phyloP scores from a whole-genome alignment of 208 protist genomes.

The Trichomonas vaginalis region DNA sequence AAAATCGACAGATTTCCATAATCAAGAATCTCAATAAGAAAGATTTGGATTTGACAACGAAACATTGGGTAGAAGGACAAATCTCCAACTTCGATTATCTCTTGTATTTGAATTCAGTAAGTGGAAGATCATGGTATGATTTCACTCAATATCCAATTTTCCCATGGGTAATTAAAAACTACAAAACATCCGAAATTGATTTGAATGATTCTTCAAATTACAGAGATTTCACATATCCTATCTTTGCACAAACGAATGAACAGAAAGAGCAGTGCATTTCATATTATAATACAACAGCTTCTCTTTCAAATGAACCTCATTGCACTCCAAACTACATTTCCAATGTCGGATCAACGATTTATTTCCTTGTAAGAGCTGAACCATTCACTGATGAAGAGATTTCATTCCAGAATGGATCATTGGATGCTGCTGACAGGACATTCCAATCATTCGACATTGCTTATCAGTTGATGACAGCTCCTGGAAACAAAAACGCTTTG shows the following conservation, averaged over 20 bases:
- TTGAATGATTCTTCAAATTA: not conserved
- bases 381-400: not conserved
- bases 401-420: constrained; percentile 54
- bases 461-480: not conserved
- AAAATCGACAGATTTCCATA: not conserved
- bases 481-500: not conserved
- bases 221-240: not conserved
- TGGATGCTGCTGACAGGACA: constrained; percentile 31
- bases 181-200: not conserved
- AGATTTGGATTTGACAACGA: not conserved
- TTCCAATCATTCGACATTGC: not conserved
- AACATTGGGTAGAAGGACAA: not conserved
- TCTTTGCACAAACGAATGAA: not conserved
- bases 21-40: not conserved
- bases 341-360: not conserved
- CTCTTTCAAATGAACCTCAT: not conserved
- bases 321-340: not conserved
- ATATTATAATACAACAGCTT: not conserved
- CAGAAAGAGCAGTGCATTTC: not conserved
- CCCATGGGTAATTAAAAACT: not conserved
- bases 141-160: not conserved
- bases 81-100: not conserved
- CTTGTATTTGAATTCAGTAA: not conserved
- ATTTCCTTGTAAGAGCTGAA: not conserved
- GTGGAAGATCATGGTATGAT: not conserved